These are phyloP conservation scores for Xylariaceae sp. DNA, from an alignment of 2,329 filamentous ascomycete species.

Conservation along the genomic window DNA sequence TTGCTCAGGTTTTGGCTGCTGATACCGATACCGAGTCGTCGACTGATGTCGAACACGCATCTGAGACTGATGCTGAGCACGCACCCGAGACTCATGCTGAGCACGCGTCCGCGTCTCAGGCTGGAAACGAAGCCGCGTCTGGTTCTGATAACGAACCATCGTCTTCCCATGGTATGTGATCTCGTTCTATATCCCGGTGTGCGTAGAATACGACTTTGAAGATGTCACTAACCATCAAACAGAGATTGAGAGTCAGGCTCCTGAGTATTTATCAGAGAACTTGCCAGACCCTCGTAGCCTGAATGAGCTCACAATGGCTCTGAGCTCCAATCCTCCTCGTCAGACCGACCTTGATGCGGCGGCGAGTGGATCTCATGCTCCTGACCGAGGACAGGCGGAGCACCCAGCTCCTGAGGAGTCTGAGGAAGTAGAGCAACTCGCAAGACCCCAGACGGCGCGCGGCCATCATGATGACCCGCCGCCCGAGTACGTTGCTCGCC, in stretches of 20 bases:
- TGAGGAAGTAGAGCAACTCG: neutral
- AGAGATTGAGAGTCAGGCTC: neutral
- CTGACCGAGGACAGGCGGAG: neutral
- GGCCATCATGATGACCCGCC: no score
- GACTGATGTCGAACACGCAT: no score
- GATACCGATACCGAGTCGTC: no score
- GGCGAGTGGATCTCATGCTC: neutral
- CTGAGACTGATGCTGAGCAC: no score
- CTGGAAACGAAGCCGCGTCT: no score
- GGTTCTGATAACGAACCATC: neutral
- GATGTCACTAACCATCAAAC: neutral
- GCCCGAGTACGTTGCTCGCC: neutral
- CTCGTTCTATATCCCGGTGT: no score
- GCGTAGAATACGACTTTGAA: no score
- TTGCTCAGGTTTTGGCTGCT: no score
- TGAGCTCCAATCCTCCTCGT: conserved; percentile 6
- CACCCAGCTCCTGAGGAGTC: neutral
- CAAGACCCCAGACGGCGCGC: no score
- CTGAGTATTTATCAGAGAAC: neutral
- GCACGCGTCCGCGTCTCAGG: no score
- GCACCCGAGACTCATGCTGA: no score
- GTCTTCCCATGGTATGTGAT: neutral
- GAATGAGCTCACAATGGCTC: neutral
- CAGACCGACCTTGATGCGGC: conserved; percentile 3
- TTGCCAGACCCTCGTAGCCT: neutral